phyloP scores from a whole-genome alignment of 257 asterid species.

The Dorcoceras hygrometricum region DNA sequence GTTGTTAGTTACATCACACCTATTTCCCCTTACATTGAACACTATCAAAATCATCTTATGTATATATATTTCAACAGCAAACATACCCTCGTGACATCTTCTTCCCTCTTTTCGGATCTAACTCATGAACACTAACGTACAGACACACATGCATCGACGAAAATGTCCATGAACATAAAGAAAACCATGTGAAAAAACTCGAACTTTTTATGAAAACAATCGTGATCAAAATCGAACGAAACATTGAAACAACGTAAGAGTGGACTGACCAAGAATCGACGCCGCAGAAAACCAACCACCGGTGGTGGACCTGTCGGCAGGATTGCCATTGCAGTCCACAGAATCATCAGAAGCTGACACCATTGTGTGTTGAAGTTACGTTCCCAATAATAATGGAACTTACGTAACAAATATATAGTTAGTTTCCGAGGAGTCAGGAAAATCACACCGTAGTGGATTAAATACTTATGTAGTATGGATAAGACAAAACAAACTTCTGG shows the following conservation, averaged over 20 bases:
- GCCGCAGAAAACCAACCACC: conserved; percentile 34
- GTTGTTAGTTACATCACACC: no score
- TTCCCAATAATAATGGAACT: no score
- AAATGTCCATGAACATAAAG: background rate
- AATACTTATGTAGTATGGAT: no score
- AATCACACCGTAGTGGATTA: no score
- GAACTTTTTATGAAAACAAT: background rate
- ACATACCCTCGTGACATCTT: background rate
- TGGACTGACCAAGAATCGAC: conserved; percentile 23
- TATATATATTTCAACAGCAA: background rate
- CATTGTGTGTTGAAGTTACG: background rate
- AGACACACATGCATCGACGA: conserved; percentile 3
- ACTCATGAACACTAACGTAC: background rate
- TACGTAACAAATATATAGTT: no score
- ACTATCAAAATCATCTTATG: background rate
- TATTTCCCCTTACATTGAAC: background rate
- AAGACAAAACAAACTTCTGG: no score
- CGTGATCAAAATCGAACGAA: background rate
- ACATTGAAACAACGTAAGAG: background rate
- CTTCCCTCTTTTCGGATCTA: background rate
- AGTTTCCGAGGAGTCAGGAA: no score
- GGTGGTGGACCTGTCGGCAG: conserved; percentile 28
- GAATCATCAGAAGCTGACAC: conserved; percentile 23
- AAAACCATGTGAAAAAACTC: background rate
- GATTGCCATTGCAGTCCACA: conserved; percentile 26